Base-by-base conservation (phyloP, 257 asterid genomes). In the Dorcoceras hygrometricum region DNA sequence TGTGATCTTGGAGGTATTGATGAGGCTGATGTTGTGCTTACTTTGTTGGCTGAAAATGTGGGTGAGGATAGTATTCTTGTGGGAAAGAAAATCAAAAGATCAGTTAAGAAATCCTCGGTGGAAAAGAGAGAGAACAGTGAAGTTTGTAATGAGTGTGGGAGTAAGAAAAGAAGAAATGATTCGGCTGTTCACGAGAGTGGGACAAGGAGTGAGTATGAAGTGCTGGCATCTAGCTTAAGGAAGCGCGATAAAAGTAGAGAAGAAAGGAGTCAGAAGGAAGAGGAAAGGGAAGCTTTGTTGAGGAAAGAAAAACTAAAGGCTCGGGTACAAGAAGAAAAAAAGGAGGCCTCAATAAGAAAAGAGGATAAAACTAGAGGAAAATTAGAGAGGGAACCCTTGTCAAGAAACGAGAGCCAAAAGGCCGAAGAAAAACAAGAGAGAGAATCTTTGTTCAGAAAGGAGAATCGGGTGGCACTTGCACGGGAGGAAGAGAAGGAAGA, bases 21-120 rank as follows among this genome's bases (percentile, higher is more conserved):
- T 54, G 97, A 88, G 81, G 95, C 85, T 11, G 99, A 94, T 80
- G 83, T 62, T 71, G 22, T 90, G 79, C 97, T 90, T 74, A 84
- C 86, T 76, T 86, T 94, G 88, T 71, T 94, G 84, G 50, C 80
- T 59, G 90, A 82, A 67, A 92, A 84, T 65, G 36, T 77, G 14
- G 80, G 73, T n/a, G 86, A 78, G 65, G 86, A 84, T 79, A 73
- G 82, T 63, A 62, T 73, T 50, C 73, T 54, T 83, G 76, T 69
- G 63, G 70, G 70, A 8, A 76, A 62, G 83, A 86, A 80, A 68
- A 78, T 72, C 6, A 76, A 63, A 4, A 76, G 84, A 70, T 14
- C 67, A 11, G 43, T 54, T 72, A 79, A 81, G 81, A 83, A 81
- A 61, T 72, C 78, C 0, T 71, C 76, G 23, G 66, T 69, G 75